Evolutionary conservation across 441 rosid genomes (phyloP).

Genomic region (Adansonia madagascariensis): DNA sequence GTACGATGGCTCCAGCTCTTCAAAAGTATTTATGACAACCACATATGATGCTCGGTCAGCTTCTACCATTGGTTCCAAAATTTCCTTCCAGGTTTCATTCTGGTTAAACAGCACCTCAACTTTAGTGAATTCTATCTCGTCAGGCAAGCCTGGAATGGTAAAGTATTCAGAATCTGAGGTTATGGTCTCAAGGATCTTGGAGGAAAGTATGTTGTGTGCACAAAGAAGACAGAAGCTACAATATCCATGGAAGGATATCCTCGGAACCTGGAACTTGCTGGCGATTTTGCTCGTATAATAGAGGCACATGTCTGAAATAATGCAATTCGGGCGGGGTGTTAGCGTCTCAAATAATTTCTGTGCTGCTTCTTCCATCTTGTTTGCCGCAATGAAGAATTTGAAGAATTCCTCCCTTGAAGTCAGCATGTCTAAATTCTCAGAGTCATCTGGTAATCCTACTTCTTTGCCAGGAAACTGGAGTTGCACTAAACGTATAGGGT

Average conservation of each 20-base stretch:
- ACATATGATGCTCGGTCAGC: conserved; percentile 36
- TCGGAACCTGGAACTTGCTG: conserved; percentile 42
- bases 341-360: conserved; percentile 35
- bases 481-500: conserved; percentile 28
- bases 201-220: conserved; percentile 11
- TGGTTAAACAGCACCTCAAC: conserved; percentile 16
- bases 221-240: conserved; percentile 42
- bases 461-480: conserved; percentile 37
- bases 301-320: conserved; percentile 41
- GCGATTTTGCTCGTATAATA: conserved; percentile 38
- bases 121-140: conserved; percentile 34
- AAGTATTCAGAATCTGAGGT: conserved; percentile 31
- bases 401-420: neutral
- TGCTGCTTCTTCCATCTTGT: conserved; percentile 38
- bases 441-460: conserved; percentile 36
- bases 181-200: conserved; percentile 25
- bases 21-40: conserved; percentile 40
- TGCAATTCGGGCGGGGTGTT: conserved; percentile 40
- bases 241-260: conserved; percentile 44
- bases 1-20: conserved; percentile 46
- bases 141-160: conserved; percentile 35
- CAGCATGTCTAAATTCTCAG: conserved; percentile 33
- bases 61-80: conserved; percentile 29
- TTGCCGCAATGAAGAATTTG: conserved; percentile 32
- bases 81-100: conserved; percentile 32